A percentile compares a stretch with the other conserved stretches of the same genome.
Evolutionary conservation across 495 filamentous ascomycete genomes (phyloP).

Genomic region (Aspergillus sparsus): DNA sequence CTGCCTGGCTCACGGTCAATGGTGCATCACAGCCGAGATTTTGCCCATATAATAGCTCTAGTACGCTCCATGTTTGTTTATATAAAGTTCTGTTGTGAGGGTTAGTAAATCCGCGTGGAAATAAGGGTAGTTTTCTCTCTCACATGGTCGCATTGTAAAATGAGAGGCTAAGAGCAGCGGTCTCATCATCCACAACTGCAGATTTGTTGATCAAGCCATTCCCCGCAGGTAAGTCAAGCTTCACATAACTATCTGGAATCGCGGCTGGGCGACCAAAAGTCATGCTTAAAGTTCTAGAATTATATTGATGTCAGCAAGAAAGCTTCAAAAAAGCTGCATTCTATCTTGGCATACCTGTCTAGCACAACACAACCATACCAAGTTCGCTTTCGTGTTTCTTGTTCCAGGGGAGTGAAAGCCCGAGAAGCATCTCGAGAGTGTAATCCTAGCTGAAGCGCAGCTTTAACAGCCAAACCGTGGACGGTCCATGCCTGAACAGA

Average conservation of each 20-base stretch:
- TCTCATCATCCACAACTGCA: constrained; percentile 21
- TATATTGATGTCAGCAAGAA: background rate
- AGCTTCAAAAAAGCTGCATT: too few relatives aligned
- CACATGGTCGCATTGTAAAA: constrained; percentile 45
- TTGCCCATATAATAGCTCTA: constrained; percentile 42
- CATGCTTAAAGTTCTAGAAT: constrained; percentile 45
- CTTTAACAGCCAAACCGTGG: constrained; percentile 44
- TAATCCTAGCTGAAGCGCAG: constrained; percentile 44
- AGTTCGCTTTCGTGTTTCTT: constrained; percentile 44
- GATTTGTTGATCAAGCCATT: constrained; percentile 26
- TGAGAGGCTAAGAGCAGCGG: constrained; percentile 20
- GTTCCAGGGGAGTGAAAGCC: constrained; percentile 36
- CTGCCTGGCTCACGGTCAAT: constrained; percentile 17
- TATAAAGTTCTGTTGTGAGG: constrained; percentile 23
- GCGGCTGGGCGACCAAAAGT: constrained; percentile 45
- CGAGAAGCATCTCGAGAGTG: constrained; percentile 39
- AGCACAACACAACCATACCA: constrained; percentile 51
- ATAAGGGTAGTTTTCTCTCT: constrained; percentile 5
- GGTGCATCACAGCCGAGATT: constrained; percentile 38
- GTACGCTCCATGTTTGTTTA: constrained; percentile 31
- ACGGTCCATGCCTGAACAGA: constrained; percentile 47
- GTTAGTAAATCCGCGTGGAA: too few relatives aligned
- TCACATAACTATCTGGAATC: constrained; percentile 42
- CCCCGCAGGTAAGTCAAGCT: constrained; percentile 39
- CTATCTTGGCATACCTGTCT: constrained; percentile 32